A percentile compares a stretch with the other conserved stretches of the same genome.
These are phyloP conservation scores for Moniliella sp. DNA, from an alignment of 1,284 basidiomycete species.

Conservation along the genomic window DNA sequence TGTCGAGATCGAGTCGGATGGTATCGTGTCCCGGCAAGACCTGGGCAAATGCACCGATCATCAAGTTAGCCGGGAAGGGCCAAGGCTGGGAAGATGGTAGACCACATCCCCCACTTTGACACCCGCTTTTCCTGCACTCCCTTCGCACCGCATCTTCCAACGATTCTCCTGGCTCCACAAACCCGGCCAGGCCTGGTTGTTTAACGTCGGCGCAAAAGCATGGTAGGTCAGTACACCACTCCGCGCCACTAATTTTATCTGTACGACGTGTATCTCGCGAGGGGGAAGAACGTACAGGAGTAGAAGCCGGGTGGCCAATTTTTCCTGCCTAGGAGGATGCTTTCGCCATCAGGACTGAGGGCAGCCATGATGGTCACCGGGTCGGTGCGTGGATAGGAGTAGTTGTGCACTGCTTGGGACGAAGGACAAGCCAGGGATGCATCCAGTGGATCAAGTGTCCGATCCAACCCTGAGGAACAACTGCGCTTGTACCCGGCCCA, in stretches of 20 bases:
- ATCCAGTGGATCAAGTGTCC: conserved; percentile 9
- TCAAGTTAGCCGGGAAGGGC: conserved; percentile 55
- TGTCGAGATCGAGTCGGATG: conserved; percentile 70
- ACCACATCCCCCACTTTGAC: conserved; percentile 58
- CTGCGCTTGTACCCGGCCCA: conserved; percentile 90
- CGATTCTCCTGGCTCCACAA: conserved; percentile 36
- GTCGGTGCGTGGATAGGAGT: conserved; percentile 23
- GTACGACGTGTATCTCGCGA: no score
- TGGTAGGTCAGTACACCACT: background rate
- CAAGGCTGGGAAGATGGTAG: conserved; percentile 73
- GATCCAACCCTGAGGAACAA: conserved; percentile 37
- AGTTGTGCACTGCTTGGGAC: conserved; percentile 15
- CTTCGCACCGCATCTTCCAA: conserved; percentile 81
- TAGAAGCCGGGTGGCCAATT: conserved; percentile 38
- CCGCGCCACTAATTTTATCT: conserved; percentile 1
- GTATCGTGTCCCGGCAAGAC: conserved; percentile 36
- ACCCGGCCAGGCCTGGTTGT: conserved; percentile 33
- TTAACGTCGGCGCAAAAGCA: conserved; percentile 31
- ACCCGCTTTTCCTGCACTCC: conserved; percentile 76
- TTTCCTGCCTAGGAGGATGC: conserved; percentile 62
- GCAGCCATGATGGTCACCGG: conserved; percentile 75
- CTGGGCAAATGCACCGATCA: conserved; percentile 47
- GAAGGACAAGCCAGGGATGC: conserved; percentile 11
- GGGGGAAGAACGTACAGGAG: no score
- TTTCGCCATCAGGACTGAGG: conserved; percentile 51